Evolutionary conservation across 2,329 filamentous ascomycete species (phyloP), one percentile per base, ranked within the genome.

Genomic region (Aspergillus pseudonomiae): DNA sequence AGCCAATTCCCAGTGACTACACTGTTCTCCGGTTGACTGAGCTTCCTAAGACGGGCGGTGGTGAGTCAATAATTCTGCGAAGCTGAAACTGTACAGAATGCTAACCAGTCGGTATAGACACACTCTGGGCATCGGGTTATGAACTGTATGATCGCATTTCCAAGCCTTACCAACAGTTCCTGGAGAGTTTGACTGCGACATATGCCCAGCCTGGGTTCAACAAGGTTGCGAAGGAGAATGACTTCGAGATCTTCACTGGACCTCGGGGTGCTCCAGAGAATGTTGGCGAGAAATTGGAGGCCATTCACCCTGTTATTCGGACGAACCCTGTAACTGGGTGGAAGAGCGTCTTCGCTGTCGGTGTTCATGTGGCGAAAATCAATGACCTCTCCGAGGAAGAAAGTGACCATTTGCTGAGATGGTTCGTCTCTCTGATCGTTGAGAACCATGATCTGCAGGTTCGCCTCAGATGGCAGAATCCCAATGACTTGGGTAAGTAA

Each of bases 231-330:
- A 68, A 73, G 41, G 65, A 72, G 2, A 73, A 75, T 32, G 68
- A 70, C 24, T 73, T 76, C 30, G 64, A 73, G 19, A 63, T 80
- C 9, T 73, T 72, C 50, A 66, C 66, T 3, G 72, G 68, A 0
- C 70, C 71, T 3, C 70, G 74, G 9, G 87, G 87, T 1, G 84
- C 84, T 1, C 86, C 86, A 0, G 77, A 87, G 62, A 89, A 89
- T 67, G 77, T 84, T 24, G 87, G 87, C 48, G 75, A 76, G 4
- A 79, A 81, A 28, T 78, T 89, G 41, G 75, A 73, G 46, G 82
- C 86, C 0, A 77, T 76, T 6, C 80, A 82, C 71, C 74, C 76
- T 57, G 64, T 77, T 63, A 64, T 81, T 64, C 81, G 87, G 3
- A 88, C 86, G 6, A 89, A 89, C 69, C 87, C 70, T 16, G 74